Evolutionary conservation across 2,329 filamentous ascomycete species (phyloP).

Genomic region (Didymellaceae sp.): DNA sequence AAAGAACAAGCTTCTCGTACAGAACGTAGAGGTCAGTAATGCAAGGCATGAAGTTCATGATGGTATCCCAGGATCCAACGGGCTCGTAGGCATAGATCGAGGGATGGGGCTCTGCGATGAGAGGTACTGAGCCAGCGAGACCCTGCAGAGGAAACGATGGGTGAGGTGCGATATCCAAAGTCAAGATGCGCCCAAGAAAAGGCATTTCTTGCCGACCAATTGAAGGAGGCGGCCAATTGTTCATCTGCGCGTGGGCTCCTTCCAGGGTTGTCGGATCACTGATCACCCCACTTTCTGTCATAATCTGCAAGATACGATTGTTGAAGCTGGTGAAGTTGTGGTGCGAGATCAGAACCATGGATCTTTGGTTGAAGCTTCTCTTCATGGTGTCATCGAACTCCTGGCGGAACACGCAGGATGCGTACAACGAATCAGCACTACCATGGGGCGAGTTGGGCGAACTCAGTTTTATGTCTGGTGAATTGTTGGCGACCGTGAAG

Average conservation of each 20-base stretch:
- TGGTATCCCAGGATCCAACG: constrained; percentile 47
- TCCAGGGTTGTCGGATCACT: constrained; percentile 50
- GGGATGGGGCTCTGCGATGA: constrained; percentile 38
- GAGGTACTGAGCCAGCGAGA: constrained; percentile 37
- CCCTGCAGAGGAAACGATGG: constrained; percentile 51
- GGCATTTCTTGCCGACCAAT: constrained; percentile 48
- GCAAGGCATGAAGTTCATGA: constrained; percentile 50
- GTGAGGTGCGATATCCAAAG: constrained; percentile 51
- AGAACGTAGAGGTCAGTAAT: constrained; percentile 51
- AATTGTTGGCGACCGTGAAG: constrained; percentile 51
- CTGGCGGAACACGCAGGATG: constrained; percentile 50
- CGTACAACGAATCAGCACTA: constrained; percentile 46
- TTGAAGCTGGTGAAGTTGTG: constrained; percentile 50
- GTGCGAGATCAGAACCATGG: constrained; percentile 50
- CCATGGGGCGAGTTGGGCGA: constrained; percentile 50
- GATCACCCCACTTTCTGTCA: constrained; percentile 47
- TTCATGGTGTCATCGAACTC: constrained; percentile 51
- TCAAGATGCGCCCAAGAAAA: constrained; percentile 48
- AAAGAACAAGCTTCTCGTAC: constrained; percentile 51
- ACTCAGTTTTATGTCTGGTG: constrained; percentile 63
- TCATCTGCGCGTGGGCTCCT: constrained; percentile 47
- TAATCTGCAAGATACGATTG: constrained; percentile 42
- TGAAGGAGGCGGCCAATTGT: constrained; percentile 45
- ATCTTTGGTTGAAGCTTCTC: constrained; percentile 52
- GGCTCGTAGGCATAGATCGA: constrained; percentile 52